These are phyloP conservation scores for Fusarium pseudograminearum DNA, from an alignment of 2,329 filamentous ascomycete species.

Conservation along the genomic window DNA sequence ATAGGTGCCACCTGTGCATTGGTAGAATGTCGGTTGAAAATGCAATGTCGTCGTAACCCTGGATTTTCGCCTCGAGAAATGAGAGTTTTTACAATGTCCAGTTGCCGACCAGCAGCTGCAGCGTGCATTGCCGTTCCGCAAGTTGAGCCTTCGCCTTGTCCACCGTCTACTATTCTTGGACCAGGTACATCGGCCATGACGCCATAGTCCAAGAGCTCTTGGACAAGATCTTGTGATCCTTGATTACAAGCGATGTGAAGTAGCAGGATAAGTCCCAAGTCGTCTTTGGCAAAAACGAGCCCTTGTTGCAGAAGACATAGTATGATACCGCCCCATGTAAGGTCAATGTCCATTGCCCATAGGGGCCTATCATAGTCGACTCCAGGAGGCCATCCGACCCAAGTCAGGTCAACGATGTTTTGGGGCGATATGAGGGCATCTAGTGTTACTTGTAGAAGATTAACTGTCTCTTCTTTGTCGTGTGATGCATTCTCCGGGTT, in stretches of 20 bases:
- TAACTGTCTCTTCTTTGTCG: not conserved
- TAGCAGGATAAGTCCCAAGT: constrained; percentile 13
- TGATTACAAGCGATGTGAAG: constrained; percentile 16
- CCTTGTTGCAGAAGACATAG: not conserved
- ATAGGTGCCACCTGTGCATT: not conserved
- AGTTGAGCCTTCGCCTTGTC: not conserved
- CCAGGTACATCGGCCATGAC: not conserved
- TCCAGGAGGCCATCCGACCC: constrained; percentile 21
- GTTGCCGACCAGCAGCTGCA: not conserved
- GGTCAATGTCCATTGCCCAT: not conserved
- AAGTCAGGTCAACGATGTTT: constrained; percentile 8
- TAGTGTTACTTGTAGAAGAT: constrained; percentile 14
- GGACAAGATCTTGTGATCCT: not conserved
- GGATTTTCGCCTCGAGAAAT: not conserved
- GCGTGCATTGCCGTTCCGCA: constrained; percentile 26
- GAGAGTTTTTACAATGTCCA: not conserved
- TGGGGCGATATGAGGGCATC: constrained; percentile 28
- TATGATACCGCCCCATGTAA: constrained; percentile 17
- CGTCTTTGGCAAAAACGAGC: not conserved
- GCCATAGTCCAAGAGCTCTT: not conserved
- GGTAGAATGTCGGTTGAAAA: fast-evolving
- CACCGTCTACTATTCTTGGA: constrained; percentile 4
- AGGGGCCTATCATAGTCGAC: not conserved
- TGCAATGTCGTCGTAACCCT: not conserved
- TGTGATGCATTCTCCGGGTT: fast-evolving